Conservation (phyloP, 2,329 filamentous ascomycete species). For the Paraphaeosphaeria sporulosa region DNA sequence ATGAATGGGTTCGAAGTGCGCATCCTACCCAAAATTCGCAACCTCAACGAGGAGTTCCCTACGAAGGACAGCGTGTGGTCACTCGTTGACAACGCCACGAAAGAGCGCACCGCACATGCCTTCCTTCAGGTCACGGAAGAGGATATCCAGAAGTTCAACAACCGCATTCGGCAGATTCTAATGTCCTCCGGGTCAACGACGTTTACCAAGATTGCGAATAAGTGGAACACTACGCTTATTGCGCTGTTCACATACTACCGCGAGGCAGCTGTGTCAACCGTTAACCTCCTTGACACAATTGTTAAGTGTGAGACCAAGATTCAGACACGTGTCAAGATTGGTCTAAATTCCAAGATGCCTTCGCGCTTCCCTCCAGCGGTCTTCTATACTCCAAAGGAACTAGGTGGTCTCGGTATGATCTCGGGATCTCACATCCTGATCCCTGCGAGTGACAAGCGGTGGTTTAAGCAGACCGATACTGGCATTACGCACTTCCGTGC, state of each 20-base stretch:
- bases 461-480: slow-evolving; percentile 97
- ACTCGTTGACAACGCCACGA: slow-evolving; percentile 92
- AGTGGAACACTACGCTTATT: slow-evolving; percentile 98
- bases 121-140: slow-evolving; percentile 98
- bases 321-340: slow-evolving; percentile 98
- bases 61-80: slow-evolving; percentile 99
- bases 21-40: slow-evolving; percentile 92
- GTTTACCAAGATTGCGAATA: slow-evolving; percentile 99
- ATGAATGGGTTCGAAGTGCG: slow-evolving; percentile 99
- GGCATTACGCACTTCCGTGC: slow-evolving; percentile 96
- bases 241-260: slow-evolving; percentile 98
- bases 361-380: slow-evolving; percentile 97
- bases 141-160: slow-evolving; percentile 99
- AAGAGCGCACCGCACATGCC: slow-evolving; percentile 95
- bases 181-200: slow-evolving; percentile 99
- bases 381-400: slow-evolving; percentile 97
- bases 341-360: slow-evolving; percentile 98
- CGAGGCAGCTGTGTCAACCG: slow-evolving; percentile 94
- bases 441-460: slow-evolving; percentile 95
- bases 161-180: slow-evolving; percentile 95
- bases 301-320: slow-evolving; percentile 99
- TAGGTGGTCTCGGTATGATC: slow-evolving; percentile 98
- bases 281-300: slow-evolving; percentile 92
- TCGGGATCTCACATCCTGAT: slow-evolving; percentile 98
- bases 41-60: slow-evolving; percentile 94